Conservation (phyloP, 1,139 yeast species). For the Ogataea hybrid region DNA sequence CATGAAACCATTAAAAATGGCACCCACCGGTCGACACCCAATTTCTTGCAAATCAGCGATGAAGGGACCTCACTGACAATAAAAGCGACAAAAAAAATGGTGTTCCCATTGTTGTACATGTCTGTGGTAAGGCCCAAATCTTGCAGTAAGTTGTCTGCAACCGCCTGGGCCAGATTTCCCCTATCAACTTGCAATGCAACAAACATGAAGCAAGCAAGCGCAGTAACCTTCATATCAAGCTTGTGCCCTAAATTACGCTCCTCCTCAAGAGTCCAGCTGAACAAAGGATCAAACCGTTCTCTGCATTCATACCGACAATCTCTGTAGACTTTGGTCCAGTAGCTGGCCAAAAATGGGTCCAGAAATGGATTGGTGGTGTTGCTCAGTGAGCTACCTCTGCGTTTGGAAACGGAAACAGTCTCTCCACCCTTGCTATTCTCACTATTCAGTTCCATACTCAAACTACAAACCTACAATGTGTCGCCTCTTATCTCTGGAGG, state of each 20-base stretch:
- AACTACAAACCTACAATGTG: no score
- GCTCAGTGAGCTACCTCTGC: slow-evolving; percentile 1
- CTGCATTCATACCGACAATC: no score
- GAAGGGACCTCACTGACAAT: slow-evolving; percentile 52
- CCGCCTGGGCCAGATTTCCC: slow-evolving; percentile 47
- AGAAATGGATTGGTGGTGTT: slow-evolving; percentile 28
- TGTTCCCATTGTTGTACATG: slow-evolving; percentile 47
- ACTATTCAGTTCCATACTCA: neutral
- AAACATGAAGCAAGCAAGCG: slow-evolving; percentile 49
- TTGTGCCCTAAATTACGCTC: slow-evolving; percentile 40
- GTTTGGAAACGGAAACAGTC: neutral
- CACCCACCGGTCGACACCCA: slow-evolving; percentile 53
- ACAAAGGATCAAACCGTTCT: no score
- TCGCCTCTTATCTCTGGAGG: neutral
- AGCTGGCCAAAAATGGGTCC: no score
- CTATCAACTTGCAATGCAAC: slow-evolving; percentile 52
- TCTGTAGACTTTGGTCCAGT: slow-evolving; percentile 42
- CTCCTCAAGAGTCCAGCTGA: no score
- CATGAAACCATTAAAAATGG: slow-evolving; percentile 49
- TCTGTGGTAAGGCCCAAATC: slow-evolving; percentile 42
- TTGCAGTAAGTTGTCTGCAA: slow-evolving; percentile 45
- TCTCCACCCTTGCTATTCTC: neutral
- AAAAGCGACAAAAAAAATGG: slow-evolving; percentile 45
- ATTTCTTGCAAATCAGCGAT: slow-evolving; percentile 46
- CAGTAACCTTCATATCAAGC: slow-evolving; percentile 43